Evolutionary conservation across 2,329 filamentous ascomycete species (phyloP), one percentile per base, ranked within the genome.

Genomic region (Colletotrichum neosansevieriae): DNA sequence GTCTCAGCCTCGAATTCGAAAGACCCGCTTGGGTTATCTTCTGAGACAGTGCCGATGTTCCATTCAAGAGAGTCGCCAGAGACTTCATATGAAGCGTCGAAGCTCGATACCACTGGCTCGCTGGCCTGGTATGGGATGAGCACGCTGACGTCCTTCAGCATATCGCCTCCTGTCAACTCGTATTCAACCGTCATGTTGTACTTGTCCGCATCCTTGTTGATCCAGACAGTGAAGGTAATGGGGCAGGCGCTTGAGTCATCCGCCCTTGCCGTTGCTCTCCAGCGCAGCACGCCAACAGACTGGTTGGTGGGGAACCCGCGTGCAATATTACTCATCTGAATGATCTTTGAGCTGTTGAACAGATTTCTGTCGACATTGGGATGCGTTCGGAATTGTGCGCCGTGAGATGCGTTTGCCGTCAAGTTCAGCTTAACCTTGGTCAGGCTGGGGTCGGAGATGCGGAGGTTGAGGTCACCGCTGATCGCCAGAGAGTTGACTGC

Each of bases 141-240:
- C 59, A 99, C 92, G 42, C 89, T 88, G 53, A 98, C 95, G 76
- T 98, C 94, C 71, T 90, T 91, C 67, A 99, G 84, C 12, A 88
- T 81, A 72, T 95, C 92, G 2, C 89, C 86, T 58, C 94, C 93
- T 0, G 92, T 95, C 68, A 97, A 88, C 79, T 99, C 96, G 78
- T 98, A 99, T 80, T 98, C 96, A 38, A 98, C 89, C 2, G 95
- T 99, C 76, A 99, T 89, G 72, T 92, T 97, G 80, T 91, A 97
- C 75, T 91, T 94, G 77, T 90, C 89, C 53, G 91, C 89, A 54
- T 93, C 92, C 80, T 94, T 94, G 81, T 97, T 98, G 69, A 97
- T 93, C 96, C 96, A 99, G 42, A 98, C 95, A 2, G 94, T 98
- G 79, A 99, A 98, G 42, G 92, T 96, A 75, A 99, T 96, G 7